Conservation (phyloP, 495 filamentous ascomycete genomes). For the Xylaria longipes region DNA sequence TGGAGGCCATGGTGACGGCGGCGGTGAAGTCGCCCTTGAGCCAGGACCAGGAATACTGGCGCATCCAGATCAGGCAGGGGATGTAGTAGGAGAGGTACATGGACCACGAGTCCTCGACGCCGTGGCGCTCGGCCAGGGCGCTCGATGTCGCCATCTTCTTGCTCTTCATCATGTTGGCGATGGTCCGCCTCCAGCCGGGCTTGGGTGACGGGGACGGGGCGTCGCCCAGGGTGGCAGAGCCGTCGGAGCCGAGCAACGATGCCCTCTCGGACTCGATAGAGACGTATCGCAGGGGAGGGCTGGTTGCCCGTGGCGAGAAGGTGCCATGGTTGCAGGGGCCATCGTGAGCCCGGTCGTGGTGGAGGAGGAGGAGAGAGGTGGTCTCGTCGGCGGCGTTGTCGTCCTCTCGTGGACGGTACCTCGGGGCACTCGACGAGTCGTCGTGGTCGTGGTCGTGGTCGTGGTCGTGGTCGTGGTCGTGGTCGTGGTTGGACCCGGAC, state of each 20-base stretch:
- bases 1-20: conserved; percentile 87
- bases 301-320: conserved; percentile 72
- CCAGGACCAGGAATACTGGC: conserved; percentile 80
- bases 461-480: conserved; percentile 29
- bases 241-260: conserved; percentile 32
- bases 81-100: conserved; percentile 96
- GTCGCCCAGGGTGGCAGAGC: conserved; percentile 29
- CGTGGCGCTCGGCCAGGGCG: conserved; percentile 65
- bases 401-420: too few species aligned
- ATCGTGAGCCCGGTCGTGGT: conserved; percentile 47
- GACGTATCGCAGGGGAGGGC: conserved; percentile 53
- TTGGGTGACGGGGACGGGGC: conserved; percentile 26
- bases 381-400: conserved; percentile 44
- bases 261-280: conserved; percentile 39
- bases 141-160: conserved; percentile 70
- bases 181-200: conserved; percentile 43
- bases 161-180: conserved; percentile 50
- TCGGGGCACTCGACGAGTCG: too few species aligned
- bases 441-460: conserved; percentile 34
- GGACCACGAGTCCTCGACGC: conserved; percentile 57
- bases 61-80: conserved; percentile 86
- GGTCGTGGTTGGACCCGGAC: background rate
- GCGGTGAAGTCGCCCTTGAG: conserved; percentile 87
- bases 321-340: conserved; percentile 75
- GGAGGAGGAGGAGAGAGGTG: conserved; percentile 53